Percentiles rank a stretch among this genome's conserved stretches.
These are phyloP conservation scores for Cucurbita pepo DNA, from an alignment of 306 rosid genomes.

Conservation along the genomic window DNA sequence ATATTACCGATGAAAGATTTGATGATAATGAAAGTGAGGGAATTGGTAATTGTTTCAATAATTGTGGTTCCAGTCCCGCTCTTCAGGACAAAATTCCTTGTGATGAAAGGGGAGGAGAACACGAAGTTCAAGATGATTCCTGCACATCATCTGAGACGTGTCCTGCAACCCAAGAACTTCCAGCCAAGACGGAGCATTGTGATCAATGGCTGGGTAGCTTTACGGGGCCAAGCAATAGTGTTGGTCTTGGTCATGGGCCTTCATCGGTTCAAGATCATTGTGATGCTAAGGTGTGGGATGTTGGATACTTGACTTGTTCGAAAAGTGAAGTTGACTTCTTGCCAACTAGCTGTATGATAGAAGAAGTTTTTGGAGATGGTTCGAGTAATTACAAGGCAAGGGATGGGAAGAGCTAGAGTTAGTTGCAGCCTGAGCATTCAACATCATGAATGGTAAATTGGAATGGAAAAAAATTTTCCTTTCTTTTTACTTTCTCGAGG, in stretches of 20 bases:
- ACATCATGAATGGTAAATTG: constrained; percentile 1
- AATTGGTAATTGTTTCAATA: neutral
- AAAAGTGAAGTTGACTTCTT: constrained; percentile 50
- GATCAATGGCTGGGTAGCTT: constrained; percentile 32
- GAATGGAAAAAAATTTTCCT: neutral
- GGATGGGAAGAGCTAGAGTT: constrained; percentile 47
- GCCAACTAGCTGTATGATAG: constrained; percentile 75
- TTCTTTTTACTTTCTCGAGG: neutral
- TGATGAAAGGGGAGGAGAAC: constrained; percentile 23
- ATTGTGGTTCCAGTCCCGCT: constrained; percentile 13
- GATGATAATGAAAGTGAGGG: constrained; percentile 8
- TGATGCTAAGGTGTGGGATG: constrained; percentile 54
- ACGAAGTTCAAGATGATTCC: constrained; percentile 38
- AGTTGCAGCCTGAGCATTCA: constrained; percentile 2
- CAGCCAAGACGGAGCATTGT: constrained; percentile 28
- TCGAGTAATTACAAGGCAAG: constrained; percentile 24
- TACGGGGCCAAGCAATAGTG: constrained; percentile 26
- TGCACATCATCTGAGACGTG: constrained; percentile 34
- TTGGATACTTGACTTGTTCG: constrained; percentile 39
- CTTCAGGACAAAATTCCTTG: constrained; percentile 16
- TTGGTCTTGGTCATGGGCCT: constrained; percentile 29
- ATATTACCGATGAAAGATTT: constrained; percentile 9
- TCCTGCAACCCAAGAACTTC: constrained; percentile 19
- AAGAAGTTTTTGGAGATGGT: constrained; percentile 75
- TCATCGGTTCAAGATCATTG: constrained; percentile 44